Percentiles rank a stretch among this genome's conserved stretches.
These are phyloP conservation scores for Trifolium repens DNA, from an alignment of 306 rosid genomes.

Conservation along the genomic window DNA sequence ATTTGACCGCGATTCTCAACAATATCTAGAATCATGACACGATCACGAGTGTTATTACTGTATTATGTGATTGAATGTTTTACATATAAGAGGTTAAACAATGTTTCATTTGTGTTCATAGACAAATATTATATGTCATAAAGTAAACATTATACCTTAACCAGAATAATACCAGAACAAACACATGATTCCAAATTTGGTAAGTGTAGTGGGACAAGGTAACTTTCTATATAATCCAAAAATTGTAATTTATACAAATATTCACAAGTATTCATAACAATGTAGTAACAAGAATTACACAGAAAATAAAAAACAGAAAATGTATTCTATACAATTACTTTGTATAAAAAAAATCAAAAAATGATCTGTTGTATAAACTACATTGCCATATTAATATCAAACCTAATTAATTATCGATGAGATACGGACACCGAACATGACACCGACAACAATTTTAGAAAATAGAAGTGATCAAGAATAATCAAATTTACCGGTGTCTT, in stretches of 20 bases:
- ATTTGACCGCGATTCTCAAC: not conserved
- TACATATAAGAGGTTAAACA: slow-evolving; percentile 23
- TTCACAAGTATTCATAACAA: slow-evolving; percentile 36
- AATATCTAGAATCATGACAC: not conserved
- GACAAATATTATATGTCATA: not conserved
- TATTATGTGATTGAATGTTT: not conserved
- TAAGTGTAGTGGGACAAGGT: not conserved
- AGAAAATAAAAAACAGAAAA: slow-evolving; percentile 37
- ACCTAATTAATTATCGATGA: no score
- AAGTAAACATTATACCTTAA: slow-evolving; percentile 27
- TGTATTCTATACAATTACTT: slow-evolving; percentile 51
- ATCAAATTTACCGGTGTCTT: not conserved
- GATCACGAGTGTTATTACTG: no score
- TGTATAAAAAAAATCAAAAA: slow-evolving; percentile 68
- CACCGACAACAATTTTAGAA: not conserved
- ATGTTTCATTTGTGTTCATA: slow-evolving; percentile 15
- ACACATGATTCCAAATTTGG: slow-evolving; percentile 37
- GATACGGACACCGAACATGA: not conserved
- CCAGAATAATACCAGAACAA: slow-evolving; percentile 37
- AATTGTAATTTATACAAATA: slow-evolving; percentile 44
- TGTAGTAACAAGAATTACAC: slow-evolving; percentile 47
- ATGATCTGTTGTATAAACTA: not conserved
- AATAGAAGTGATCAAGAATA: not conserved
- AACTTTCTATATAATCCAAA: slow-evolving; percentile 27
- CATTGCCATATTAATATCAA: not conserved